These are phyloP conservation scores for Gossypium trilobum DNA, from an alignment of 441 rosid species.

Conservation along the genomic window DNA sequence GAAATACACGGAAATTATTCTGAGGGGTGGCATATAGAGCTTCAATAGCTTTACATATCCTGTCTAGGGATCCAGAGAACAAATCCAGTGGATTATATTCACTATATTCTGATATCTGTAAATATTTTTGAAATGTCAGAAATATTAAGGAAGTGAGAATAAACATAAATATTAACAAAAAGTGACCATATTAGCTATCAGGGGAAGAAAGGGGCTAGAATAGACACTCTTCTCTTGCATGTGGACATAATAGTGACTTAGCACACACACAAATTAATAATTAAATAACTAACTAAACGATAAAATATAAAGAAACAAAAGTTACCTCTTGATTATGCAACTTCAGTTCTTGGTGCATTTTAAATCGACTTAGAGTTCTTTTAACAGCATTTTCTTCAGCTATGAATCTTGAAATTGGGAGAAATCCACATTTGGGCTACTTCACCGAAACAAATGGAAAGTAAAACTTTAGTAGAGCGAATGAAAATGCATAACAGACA, in stretches of 20 bases:
- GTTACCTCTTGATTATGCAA: constrained; percentile 48
- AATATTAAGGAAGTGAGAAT: background rate
- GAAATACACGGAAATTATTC: constrained; percentile 80
- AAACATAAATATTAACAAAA: background rate
- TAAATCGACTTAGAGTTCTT: constrained; percentile 51
- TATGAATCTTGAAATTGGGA: constrained; percentile 60
- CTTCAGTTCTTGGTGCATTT: constrained; percentile 77
- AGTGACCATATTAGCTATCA: background rate
- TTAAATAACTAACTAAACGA: background rate
- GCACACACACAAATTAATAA: background rate
- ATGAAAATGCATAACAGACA: constrained; percentile 5
- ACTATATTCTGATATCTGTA: constrained; percentile 63
- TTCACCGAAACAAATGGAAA: constrained; percentile 27
- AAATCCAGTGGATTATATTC: constrained; percentile 77
- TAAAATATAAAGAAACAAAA: background rate
- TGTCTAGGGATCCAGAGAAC: constrained; percentile 72
- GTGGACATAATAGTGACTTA: background rate
- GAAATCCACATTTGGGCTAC: constrained; percentile 97
- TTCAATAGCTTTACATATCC: constrained; percentile 56
- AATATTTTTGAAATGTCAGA: constrained; percentile 6
- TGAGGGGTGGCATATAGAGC: constrained; percentile 64
- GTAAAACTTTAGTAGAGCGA: constrained; percentile 6
- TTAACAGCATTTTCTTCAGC: constrained; percentile 51
- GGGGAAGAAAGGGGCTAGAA: background rate
- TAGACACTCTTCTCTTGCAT: background rate